Conservation (phyloP, 768 basidiomycete species). For the Boletellus ananas region DNA sequence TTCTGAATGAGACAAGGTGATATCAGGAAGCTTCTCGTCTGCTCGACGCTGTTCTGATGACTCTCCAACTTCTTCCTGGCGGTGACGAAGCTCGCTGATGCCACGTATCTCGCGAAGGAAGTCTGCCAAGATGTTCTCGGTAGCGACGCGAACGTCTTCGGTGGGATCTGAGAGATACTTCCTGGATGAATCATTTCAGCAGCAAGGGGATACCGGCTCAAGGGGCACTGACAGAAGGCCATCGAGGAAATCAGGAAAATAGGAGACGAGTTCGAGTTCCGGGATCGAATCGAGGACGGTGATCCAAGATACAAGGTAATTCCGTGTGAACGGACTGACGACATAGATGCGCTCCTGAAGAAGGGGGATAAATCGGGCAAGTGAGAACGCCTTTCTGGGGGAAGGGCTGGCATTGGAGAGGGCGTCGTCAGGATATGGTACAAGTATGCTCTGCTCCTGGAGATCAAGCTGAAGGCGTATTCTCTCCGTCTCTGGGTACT, state of each 20-base stretch:
- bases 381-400: conserved; percentile 80
- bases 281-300: conserved; percentile 94
- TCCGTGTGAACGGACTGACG: conserved; percentile 91
- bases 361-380: conserved; percentile 92
- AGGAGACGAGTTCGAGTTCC: conserved; percentile 91
- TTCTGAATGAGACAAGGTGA: conserved; percentile 55
- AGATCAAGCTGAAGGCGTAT: conserved; percentile 44
- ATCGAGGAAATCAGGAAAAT: conserved; percentile 92
- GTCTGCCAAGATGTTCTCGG: conserved; percentile 84
- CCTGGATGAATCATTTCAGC: conserved; percentile 37
- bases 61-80: conserved; percentile 53
- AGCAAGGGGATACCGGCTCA: conserved; percentile 1
- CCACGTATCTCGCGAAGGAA: conserved; percentile 90
- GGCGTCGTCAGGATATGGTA: conserved; percentile 56
- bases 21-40: conserved; percentile 55
- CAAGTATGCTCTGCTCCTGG: conserved; percentile 53
- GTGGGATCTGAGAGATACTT: conserved; percentile 96
- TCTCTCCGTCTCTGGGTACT: conserved; percentile 77
- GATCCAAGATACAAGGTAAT: conserved; percentile 97
- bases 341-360: conserved; percentile 93
- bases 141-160: conserved; percentile 87
- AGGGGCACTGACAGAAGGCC: conserved; percentile 71
- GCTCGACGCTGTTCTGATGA: conserved; percentile 36
- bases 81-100: conserved; percentile 70
- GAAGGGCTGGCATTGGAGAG: conserved; percentile 25